Base-by-base conservation (phyloP, 148 eudicot genomes). In the Rhododendron vialii region DNA sequence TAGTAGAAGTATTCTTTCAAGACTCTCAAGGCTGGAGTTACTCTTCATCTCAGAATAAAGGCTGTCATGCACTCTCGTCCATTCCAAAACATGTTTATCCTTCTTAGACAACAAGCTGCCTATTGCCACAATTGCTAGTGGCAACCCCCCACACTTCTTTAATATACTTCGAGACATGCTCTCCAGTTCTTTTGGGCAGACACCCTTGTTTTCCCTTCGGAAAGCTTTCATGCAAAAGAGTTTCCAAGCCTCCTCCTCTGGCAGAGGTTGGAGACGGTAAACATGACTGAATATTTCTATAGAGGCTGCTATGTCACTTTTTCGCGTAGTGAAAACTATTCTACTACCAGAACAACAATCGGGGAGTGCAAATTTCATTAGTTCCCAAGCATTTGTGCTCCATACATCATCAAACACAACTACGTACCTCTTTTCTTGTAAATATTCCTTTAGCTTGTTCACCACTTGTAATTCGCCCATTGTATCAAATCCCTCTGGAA, bases 401-500 rank as follows among this genome's bases (percentile, higher is more conserved):
- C 83, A 81, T 15, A 81, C 65, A 33, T 81, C 83, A 81, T 81
- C 83, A 53, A 81, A 53, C 20, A 81, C 63, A 14, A 81, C 43
- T n/a, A 81, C 38, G 18, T 81, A 81, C 83, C 83, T 81, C 67
- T 51, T 81, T 51, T 53, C 11, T 15, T 30, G n/a, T 53, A 81
- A 61, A 50, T 18, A 6, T 22, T 41, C 80, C 80, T n/a, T 77
- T 2, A 81, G 83, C 63, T 81, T 53, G n/a, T 0, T 81, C n/a
- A 81, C 6, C 80, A 77, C 45, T 77, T 77, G 51, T 11, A 22
- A 1, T 77, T 77, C 80, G 3, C 57, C 43, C 45, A 81, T 50
- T 5, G 4, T 28, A 24, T 53, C 45, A 17, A 81, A 14, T 15
- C 65, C 65, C 57, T 50, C n/a, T 28, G 45, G 45, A 8, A 51